Percentiles rank a stretch among this genome's conserved stretches.
These are phyloP conservation scores for Astrocystis sublimbata DNA, from an alignment of 495 filamentous ascomycete species.

Conservation along the genomic window DNA sequence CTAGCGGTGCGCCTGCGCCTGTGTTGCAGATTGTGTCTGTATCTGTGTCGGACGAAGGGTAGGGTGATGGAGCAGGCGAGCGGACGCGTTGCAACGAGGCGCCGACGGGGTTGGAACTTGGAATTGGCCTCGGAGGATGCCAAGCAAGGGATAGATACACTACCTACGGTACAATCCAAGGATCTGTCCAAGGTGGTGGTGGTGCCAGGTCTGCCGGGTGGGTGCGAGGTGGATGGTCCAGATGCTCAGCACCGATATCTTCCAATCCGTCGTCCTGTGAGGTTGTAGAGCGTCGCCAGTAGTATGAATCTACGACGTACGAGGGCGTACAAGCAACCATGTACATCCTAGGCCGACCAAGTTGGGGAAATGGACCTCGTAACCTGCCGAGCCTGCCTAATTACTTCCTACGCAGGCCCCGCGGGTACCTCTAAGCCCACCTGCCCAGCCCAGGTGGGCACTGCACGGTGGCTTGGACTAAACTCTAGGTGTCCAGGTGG, in stretches of 20 bases:
- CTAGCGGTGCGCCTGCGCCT: slow-evolving; percentile 1
- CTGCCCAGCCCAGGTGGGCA: not conserved
- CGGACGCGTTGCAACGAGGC: not conserved
- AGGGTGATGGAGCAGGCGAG: not conserved
- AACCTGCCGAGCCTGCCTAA: no score
- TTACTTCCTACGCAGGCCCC: no score
- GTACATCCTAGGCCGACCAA: not conserved
- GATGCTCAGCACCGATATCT: slow-evolving; percentile 1
- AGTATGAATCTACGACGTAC: not conserved
- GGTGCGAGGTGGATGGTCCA: no score
- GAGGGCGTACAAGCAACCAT: no score
- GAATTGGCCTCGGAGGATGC: no score
- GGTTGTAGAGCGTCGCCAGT: slow-evolving; percentile 3
- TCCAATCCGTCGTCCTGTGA: not conserved
- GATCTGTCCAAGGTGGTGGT: no score
- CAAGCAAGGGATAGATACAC: not conserved
- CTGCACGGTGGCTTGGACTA: no score
- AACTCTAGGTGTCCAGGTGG: no score
- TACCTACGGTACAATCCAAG: no score
- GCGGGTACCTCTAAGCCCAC: no score
- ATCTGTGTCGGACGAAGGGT: not conserved
- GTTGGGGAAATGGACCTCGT: slow-evolving; percentile 1
- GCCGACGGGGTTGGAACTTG: not conserved
- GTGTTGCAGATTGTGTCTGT: not conserved
- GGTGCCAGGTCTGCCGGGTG: no score